Percentiles rank a stretch among this genome's conserved stretches.
These are phyloP conservation scores for Clitoria ternatea DNA, from an alignment of 306 rosid species.

Conservation along the genomic window DNA sequence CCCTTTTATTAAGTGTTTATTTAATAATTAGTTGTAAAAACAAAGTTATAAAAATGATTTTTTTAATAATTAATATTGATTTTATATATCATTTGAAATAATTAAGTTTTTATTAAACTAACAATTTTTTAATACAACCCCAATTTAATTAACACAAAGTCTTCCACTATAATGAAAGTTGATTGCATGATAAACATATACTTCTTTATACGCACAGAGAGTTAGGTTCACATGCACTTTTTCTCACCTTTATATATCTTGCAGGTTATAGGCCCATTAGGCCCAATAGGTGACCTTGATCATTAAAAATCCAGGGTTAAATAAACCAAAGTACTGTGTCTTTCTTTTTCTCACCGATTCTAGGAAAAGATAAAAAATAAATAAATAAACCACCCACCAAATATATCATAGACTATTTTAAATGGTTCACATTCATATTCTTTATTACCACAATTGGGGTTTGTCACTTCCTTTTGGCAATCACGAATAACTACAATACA, in stretches of 20 bases:
- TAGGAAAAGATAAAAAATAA: background rate
- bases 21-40: too few species aligned
- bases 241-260: background rate
- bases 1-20: too few species aligned
- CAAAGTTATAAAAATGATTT: too few species aligned
- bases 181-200: background rate
- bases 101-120: too few species aligned
- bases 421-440: constrained; percentile 8
- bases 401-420: background rate
- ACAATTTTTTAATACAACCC: too few species aligned
- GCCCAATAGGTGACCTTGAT: background rate
- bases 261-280: background rate
- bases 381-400: background rate
- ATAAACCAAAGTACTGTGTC: background rate
- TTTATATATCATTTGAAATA: too few species aligned
- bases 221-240: background rate
- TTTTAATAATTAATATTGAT: too few species aligned
- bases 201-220: background rate
- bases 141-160: too few species aligned
- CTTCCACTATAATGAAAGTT: background rate
- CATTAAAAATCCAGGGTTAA: background rate
- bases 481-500: background rate
- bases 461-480: background rate
- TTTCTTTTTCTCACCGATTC: background rate
- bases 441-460: constrained; percentile 16